Evolutionary conservation across 305 asterid genomes (phyloP).

Genomic region (Solanum aculeatissimum): DNA sequence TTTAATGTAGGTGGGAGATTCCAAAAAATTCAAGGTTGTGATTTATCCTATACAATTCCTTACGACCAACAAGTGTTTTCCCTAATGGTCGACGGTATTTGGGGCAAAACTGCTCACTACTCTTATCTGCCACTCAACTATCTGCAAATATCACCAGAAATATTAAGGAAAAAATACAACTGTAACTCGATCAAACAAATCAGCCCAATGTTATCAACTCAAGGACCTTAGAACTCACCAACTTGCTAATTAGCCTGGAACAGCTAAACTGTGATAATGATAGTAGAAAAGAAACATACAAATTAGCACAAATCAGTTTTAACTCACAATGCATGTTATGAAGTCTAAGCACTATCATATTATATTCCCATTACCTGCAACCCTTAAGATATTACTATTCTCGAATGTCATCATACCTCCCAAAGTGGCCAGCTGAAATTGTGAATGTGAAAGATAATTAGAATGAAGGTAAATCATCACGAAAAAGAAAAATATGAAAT

Average conservation of each 20-base stretch:
- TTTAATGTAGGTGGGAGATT: neutral
- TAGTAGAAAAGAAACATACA: neutral
- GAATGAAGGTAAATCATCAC: neutral
- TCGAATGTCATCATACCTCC: neutral
- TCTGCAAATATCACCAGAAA: neutral
- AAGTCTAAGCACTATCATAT: neutral
- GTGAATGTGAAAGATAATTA: neutral
- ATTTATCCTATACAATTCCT: no score
- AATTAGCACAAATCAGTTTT: neutral
- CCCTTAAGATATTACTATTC: neutral
- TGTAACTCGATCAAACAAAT: neutral
- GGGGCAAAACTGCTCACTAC: neutral
- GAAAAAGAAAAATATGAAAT: neutral
- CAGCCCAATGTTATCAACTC: neutral
- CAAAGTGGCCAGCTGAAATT: neutral
- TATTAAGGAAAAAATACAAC: neutral
- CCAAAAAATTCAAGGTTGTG: neutral
- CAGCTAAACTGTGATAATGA: neutral
- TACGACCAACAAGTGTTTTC: neutral
- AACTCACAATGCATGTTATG: neutral
- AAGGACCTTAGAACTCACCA: neutral
- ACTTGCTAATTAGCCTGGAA: neutral
- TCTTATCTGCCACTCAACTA: neutral
- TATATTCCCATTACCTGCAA: neutral
- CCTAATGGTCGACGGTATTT: neutral